Evolutionary conservation across 2,329 filamentous ascomycete species (phyloP).

Genomic region (Fusarium sp.): DNA sequence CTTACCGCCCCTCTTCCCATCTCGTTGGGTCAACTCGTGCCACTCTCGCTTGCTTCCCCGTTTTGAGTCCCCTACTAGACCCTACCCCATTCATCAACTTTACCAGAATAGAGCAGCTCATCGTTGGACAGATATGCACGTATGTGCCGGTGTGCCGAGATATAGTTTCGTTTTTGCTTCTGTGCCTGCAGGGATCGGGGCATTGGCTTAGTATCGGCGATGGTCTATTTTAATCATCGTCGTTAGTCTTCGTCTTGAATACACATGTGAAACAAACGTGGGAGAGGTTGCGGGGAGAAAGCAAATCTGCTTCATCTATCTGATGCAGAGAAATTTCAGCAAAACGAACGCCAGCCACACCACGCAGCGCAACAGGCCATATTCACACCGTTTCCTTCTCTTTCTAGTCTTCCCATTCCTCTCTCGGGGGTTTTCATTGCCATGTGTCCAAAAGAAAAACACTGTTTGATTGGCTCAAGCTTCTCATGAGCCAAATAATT

Average conservation of each 20-base stretch:
- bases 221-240: conserved; percentile 54
- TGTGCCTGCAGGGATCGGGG: conserved; percentile 21
- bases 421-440: neutral
- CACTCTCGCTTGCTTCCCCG: conserved; percentile 5
- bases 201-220: conserved; percentile 47
- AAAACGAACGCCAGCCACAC: conserved; percentile 37
- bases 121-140: conserved; percentile 13
- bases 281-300: conserved; percentile 24
- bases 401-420: conserved; percentile 4
- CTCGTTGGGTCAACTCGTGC: neutral
- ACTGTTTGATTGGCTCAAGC: conserved; percentile 12
- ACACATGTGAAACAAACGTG: conserved; percentile 35
- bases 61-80: conserved; percentile 14
- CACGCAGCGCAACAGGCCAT: conserved; percentile 42
- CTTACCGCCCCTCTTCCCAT: conserved; percentile 17
- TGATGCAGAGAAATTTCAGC: conserved; percentile 36
- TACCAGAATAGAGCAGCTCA: conserved; percentile 4
- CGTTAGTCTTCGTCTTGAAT: conserved; percentile 53
- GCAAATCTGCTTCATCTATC: conserved; percentile 43
- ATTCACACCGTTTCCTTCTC: conserved; percentile 22
- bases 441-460: conserved; percentile 8
- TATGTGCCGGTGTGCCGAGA: conserved; percentile 31
- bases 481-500: conserved; percentile 25
- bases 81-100: conserved; percentile 19
- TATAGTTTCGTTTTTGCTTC: conserved; percentile 9